phyloP scores from a whole-genome alignment of 1,284 basidiomycete species.

The Boletus mariae region DNA sequence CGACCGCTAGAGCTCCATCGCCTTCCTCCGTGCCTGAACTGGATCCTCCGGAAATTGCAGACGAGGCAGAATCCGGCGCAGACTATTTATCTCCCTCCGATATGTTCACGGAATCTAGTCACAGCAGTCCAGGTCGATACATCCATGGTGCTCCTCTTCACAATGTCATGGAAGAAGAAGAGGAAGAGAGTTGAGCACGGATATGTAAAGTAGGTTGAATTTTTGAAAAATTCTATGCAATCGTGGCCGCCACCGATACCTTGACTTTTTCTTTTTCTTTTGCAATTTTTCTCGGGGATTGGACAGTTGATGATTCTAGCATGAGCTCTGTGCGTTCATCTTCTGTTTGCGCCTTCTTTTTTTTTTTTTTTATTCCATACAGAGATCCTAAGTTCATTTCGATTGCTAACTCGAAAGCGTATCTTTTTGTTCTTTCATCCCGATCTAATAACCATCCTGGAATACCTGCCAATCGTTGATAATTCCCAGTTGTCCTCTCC shows the following conservation, averaged over 20 bases:
- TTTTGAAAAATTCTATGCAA: slow-evolving; percentile 8
- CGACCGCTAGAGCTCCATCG: slow-evolving; percentile 11
- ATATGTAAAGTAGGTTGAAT: slow-evolving; percentile 24
- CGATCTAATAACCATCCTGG: slow-evolving; percentile 22
- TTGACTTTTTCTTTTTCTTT: slow-evolving; percentile 9
- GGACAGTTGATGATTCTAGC: slow-evolving; percentile 9
- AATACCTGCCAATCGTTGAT: slow-evolving; percentile 27
- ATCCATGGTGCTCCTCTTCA: slow-evolving; percentile 84
- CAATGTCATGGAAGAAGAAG: slow-evolving; percentile 79
- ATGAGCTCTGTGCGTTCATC: slow-evolving; percentile 8
- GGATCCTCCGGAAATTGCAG: slow-evolving; percentile 17
- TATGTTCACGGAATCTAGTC: slow-evolving; percentile 45
- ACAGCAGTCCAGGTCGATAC: slow-evolving; percentile 70
- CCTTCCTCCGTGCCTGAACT: slow-evolving; percentile 15
- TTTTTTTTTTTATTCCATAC: background rate
- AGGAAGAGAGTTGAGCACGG: slow-evolving; percentile 45
- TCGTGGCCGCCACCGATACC: slow-evolving; percentile 30
- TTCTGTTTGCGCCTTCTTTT: background rate
- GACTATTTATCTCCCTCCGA: slow-evolving; percentile 30
- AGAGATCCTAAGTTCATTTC: background rate
- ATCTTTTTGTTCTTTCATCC: background rate
- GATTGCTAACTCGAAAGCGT: background rate
- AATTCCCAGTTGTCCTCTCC: slow-evolving; percentile 17
- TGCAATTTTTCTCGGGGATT: slow-evolving; percentile 10
- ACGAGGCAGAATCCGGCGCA: slow-evolving; percentile 12